phyloP scores from a whole-genome alignment of 1,284 basidiomycete species.

The Naganishia albida region DNA sequence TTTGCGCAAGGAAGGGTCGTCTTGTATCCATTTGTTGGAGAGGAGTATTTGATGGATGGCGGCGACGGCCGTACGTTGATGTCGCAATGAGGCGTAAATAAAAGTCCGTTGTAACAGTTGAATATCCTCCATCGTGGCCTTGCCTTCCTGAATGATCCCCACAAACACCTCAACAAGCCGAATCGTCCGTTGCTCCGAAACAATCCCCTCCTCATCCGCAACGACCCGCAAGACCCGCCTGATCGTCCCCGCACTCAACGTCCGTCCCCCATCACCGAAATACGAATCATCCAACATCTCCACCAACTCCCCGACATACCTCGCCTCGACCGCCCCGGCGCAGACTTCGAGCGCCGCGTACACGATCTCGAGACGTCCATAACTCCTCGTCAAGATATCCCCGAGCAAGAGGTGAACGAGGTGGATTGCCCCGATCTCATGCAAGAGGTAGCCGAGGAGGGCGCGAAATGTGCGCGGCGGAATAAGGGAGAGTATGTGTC shows the following conservation, averaged over 20 bases:
- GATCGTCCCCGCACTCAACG: neutral
- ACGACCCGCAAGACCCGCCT: neutral
- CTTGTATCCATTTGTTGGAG: slow-evolving; percentile 1
- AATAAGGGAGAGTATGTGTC: slow-evolving; percentile 14
- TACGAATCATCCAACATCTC: slow-evolving; percentile 25
- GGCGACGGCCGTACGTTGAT: neutral
- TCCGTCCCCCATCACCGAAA: neutral
- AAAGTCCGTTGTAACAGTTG: slow-evolving; percentile 12
- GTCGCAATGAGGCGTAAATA: neutral
- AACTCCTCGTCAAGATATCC: slow-evolving; percentile 21
- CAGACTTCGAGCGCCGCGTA: slow-evolving; percentile 13
- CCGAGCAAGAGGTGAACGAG: slow-evolving; percentile 17
- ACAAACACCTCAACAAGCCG: neutral
- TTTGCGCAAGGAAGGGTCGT: neutral
- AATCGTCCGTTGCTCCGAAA: neutral
- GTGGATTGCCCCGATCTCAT: slow-evolving; percentile 14
- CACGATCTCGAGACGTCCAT: slow-evolving; percentile 17
- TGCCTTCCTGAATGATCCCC: neutral
- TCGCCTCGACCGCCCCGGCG: neutral
- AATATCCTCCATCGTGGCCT: neutral
- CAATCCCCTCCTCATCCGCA: neutral
- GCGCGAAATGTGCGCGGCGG: slow-evolving; percentile 1
- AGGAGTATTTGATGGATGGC: slow-evolving; percentile 10
- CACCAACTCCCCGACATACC: slow-evolving; percentile 8
- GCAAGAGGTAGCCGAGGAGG: slow-evolving; percentile 3